Percentiles rank a stretch among this genome's conserved stretches.
These are phyloP conservation scores for Fusarium sp. DNA, from an alignment of 2,329 filamentous ascomycete species.

Conservation along the genomic window DNA sequence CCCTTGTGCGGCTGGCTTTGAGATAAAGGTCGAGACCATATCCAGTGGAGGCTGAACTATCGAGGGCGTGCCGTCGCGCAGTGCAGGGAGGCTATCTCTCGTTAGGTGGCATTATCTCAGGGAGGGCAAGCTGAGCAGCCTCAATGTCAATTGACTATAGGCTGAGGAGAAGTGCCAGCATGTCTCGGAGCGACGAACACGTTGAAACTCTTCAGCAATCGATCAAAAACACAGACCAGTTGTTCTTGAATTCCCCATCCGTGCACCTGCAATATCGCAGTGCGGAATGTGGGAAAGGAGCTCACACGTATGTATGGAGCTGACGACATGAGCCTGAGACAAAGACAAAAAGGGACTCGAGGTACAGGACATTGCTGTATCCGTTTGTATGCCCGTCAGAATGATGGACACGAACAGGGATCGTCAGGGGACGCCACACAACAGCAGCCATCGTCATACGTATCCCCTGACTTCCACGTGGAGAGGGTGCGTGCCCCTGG, in stretches of 20 bases:
- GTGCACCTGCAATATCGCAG: slow-evolving; percentile 25
- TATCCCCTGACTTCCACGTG: slow-evolving; percentile 32
- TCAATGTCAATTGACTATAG: slow-evolving; percentile 1
- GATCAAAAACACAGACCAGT: slow-evolving; percentile 11
- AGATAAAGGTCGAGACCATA: slow-evolving; percentile 15
- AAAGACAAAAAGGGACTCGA: background rate
- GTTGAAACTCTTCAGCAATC: slow-evolving; percentile 5
- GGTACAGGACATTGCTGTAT: background rate
- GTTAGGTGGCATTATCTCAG: background rate
- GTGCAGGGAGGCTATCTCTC: slow-evolving; percentile 5
- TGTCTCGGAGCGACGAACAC: slow-evolving; percentile 22
- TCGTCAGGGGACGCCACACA: slow-evolving; percentile 35
- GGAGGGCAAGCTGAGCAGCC: background rate
- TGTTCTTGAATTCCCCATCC: slow-evolving; percentile 28
- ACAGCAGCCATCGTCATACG: slow-evolving; percentile 12
- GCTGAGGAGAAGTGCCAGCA: background rate
- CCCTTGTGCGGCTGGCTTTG: slow-evolving; percentile 2
- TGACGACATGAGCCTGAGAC: slow-evolving; percentile 23
- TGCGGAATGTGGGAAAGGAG: slow-evolving; percentile 28
- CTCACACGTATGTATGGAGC: slow-evolving; percentile 24
- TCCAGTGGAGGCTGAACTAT: slow-evolving; percentile 17
- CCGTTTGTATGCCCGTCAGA: slow-evolving; percentile 23
- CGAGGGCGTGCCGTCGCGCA: slow-evolving; percentile 15
- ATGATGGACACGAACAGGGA: slow-evolving; percentile 26
- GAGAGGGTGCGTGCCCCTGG: slow-evolving; percentile 18